Base-by-base conservation (phyloP, 2,329 filamentous ascomycete species). In the Colletotrichum coccodes region DNA sequence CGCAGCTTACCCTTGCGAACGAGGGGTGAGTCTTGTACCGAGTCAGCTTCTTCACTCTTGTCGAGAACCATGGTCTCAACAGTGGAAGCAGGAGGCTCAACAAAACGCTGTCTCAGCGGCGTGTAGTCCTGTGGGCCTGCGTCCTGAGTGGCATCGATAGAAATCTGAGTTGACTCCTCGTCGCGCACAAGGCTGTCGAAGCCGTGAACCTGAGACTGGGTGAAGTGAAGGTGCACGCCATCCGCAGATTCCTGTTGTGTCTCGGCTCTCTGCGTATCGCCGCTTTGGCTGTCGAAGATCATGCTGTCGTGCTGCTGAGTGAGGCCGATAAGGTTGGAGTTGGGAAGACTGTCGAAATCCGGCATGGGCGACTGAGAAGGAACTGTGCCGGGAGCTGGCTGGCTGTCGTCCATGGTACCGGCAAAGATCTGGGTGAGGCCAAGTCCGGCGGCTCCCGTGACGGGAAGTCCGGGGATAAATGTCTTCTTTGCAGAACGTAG, bases 371-470 rank as follows among this genome's bases (percentile, higher is more conserved):
- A 70, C 54, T 81, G 79, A 7, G 85, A 85, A 21, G 86, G 78
- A 36, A 73, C 73, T 36, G 69, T 74, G 16, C 71, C 71, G 16
- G 75, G 73, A 21, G 73, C 74, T 62, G 72, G 74, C 73, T 89
- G 86, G 72, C 85, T 89, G 77, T 84, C 90, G 54, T 93, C 94
- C 89, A 98, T 92, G 1, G 94, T 97, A 14, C 94, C 94, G 6
- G 92, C 93, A 76, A 97, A 98, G 71, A 96, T 95, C 75, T 97
- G 95, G 0, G 94, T 97, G 50, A 97, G 85, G 11, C 94, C 92
- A 47, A 97, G 81, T 3, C 89, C 90, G 40, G 89, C 89, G 26
- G 89, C 85, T 0, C 85, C 87, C 26, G 85, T 79, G 4, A 91
- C 84, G 3, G 90, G 88, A 23, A 94, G 80, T 1, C 90, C 91